A percentile compares a stretch with the other conserved stretches of the same genome.
These are phyloP conservation scores for Phaseolus lunatus DNA, from an alignment of 306 rosid genomes.

Conservation along the genomic window DNA sequence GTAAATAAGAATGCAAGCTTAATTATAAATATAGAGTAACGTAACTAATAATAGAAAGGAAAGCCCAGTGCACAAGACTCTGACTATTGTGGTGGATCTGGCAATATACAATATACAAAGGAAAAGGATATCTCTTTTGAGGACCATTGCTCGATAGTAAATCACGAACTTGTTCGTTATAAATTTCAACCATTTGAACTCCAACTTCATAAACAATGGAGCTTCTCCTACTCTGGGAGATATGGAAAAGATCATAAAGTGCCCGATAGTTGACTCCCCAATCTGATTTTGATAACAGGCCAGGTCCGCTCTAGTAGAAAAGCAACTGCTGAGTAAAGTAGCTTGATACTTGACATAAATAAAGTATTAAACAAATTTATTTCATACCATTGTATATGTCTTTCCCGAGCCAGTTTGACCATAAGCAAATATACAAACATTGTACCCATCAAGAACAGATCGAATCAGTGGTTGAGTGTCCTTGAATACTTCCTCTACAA, in stretches of 20 bases:
- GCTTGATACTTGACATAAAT: conserved; percentile 26
- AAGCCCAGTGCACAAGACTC: neutral
- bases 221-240: conserved; percentile 80
- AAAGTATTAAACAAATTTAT: conserved; percentile 27
- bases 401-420: conserved; percentile 99
- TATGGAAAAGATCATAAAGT: conserved; percentile 87
- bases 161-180: conserved; percentile 98
- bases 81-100: conserved; percentile 24
- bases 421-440: conserved; percentile 98
- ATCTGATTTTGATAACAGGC: conserved; percentile 69
- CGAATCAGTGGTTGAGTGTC: conserved; percentile 92
- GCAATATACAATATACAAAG: conserved; percentile 7
- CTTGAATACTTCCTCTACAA: conserved; percentile 83
- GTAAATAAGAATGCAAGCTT: conserved; percentile 34
- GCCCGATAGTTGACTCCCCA: conserved; percentile 99
- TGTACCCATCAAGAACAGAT: conserved; percentile 95
- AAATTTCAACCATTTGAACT: conserved; percentile 99
- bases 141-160: conserved; percentile 75
- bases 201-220: conserved; percentile 88
- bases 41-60: conserved; percentile 19
- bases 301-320: conserved; percentile 83
- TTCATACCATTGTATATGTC: conserved; percentile 92
- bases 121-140: conserved; percentile 95
- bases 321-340: conserved; percentile 38
- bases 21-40: conserved; percentile 11